Conservation (phyloP, 2,329 filamentous ascomycete species). For the Exophiala spinifera region DNA sequence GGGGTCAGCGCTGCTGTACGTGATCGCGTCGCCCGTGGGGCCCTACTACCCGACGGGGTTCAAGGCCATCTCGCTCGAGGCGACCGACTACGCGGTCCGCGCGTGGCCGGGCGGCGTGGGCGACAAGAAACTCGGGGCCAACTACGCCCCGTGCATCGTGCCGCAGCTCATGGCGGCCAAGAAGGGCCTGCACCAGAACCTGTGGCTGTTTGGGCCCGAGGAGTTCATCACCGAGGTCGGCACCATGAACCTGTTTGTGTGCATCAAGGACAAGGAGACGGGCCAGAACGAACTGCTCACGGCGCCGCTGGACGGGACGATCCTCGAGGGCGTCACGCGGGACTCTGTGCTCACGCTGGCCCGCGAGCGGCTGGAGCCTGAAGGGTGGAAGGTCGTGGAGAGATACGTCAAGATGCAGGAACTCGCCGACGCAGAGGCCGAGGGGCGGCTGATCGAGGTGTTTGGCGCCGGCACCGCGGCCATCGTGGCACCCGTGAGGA, state of each 20-base stretch:
- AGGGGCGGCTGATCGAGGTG: conserved; percentile 85
- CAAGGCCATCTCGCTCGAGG: conserved; percentile 93
- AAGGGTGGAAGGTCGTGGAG: conserved; percentile 87
- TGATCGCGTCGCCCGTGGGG: conserved; percentile 93
- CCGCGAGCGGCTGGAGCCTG: conserved; percentile 72
- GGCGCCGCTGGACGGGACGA: conserved; percentile 94
- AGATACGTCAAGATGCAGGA: conserved; percentile 90
- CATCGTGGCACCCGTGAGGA: conserved; percentile 84
- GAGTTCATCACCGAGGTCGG: conserved; percentile 96
- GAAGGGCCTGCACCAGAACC: conserved; percentile 93
- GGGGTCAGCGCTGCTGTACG: conserved; percentile 83
- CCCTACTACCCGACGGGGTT: conserved; percentile 98
- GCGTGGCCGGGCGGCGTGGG: conserved; percentile 97
- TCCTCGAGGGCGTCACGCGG: conserved; percentile 89
- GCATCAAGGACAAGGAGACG: conserved; percentile 77
- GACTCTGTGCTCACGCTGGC: conserved; percentile 88
- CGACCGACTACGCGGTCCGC: conserved; percentile 92
- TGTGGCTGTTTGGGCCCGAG: conserved; percentile 95
- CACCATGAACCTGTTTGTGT: conserved; percentile 97
- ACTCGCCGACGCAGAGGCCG: conserved; percentile 72
- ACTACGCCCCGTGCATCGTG: conserved; percentile 99
- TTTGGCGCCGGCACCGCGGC: conserved; percentile 94
- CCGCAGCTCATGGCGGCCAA: conserved; percentile 89
- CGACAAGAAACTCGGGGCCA: conserved; percentile 97
- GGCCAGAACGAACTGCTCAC: conserved; percentile 90